Conservation (phyloP, 192 early-diverging fungal species). For the Cetraspora pellucida region DNA sequence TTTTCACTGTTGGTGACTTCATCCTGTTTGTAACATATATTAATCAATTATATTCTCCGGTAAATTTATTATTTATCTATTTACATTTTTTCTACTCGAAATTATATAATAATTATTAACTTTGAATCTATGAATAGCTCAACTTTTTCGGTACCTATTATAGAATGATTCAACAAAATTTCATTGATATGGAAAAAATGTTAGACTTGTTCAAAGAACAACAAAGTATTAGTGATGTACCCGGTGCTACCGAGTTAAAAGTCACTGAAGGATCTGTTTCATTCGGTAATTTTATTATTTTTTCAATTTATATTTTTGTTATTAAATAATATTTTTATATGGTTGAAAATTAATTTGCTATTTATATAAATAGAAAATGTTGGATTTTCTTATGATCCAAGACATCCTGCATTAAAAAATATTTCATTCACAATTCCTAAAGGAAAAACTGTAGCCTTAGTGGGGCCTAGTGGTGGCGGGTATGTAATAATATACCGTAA, state of each 20-base stretch:
- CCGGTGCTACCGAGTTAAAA: conserved; percentile 60
- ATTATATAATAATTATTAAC: background rate
- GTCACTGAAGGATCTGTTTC: conserved; percentile 63
- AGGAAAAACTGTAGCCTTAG: conserved; percentile 76
- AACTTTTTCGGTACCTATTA: conserved; percentile 95
- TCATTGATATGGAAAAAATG: conserved; percentile 98
- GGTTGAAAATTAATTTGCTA: background rate
- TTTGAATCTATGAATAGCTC: conserved; percentile 43
- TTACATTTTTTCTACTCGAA: background rate
- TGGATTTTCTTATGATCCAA: conserved; percentile 69
- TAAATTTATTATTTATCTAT: conserved; percentile 46
- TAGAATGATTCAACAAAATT: conserved; percentile 89
- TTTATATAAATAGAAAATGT: conserved; percentile 59
- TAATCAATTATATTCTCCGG: conserved; percentile 86
- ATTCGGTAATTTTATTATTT: conserved; percentile 55
- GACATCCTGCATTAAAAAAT: conserved; percentile 70
- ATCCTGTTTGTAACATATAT: conserved; percentile 87
- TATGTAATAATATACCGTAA: conserved; percentile 18
- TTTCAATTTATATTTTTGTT: background rate
- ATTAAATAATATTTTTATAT: background rate
- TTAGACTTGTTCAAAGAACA: conserved; percentile 78
- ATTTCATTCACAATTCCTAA: conserved; percentile 70
- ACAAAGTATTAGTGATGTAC: conserved; percentile 64
- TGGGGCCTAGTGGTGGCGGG: conserved; percentile 77
- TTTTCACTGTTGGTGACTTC: conserved; percentile 81